Evolutionary conservation across 2,329 filamentous ascomycete genomes (phyloP).

Genomic region (Camptophora hylomeconis): DNA sequence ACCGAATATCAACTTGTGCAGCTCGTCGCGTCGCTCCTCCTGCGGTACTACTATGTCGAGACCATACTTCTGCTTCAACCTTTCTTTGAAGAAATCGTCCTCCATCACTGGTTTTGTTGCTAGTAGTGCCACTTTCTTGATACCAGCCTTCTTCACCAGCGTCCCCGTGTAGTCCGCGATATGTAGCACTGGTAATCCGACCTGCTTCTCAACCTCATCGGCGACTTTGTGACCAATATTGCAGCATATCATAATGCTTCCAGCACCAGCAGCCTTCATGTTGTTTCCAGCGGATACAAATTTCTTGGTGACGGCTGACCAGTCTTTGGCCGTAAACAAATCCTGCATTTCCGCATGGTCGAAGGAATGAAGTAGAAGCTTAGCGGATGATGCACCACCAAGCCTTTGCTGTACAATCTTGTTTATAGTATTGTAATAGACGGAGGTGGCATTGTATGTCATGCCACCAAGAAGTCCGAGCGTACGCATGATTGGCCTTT

Average conservation of each 20-base stretch:
- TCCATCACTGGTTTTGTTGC: slow-evolving; percentile 10
- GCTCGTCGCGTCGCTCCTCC: slow-evolving; percentile 1
- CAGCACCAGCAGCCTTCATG: slow-evolving; percentile 6
- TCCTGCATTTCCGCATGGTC: slow-evolving; percentile 7
- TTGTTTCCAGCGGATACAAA: slow-evolving; percentile 2
- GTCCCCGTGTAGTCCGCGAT: slow-evolving; percentile 8
- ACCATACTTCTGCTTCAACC: slow-evolving; percentile 5
- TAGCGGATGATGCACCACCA: slow-evolving; percentile 7
- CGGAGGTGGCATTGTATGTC: slow-evolving; percentile 5
- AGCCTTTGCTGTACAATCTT: slow-evolving; percentile 7
- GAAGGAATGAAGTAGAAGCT: slow-evolving; percentile 6
- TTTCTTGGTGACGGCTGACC: slow-evolving; percentile 4
- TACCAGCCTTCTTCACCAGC: slow-evolving; percentile 1
- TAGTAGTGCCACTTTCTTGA: slow-evolving; percentile 8
- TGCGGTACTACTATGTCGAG: slow-evolving; percentile 7
- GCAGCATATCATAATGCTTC: slow-evolving; percentile 6
- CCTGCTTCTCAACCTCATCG: slow-evolving; percentile 2
- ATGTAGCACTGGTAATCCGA: slow-evolving; percentile 7
- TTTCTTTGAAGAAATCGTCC: slow-evolving; percentile 7
- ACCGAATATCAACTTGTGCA: slow-evolving; percentile 6
- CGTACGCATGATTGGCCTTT: too few relatives aligned
- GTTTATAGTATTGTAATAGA: slow-evolving; percentile 9
- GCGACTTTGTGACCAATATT: slow-evolving; percentile 9
- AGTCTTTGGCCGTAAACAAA: slow-evolving; percentile 2
- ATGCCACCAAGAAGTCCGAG: slow-evolving; percentile 10